Base-by-base conservation (phyloP, 2,329 filamentous ascomycete genomes). In the Truncatella angustata region DNA sequence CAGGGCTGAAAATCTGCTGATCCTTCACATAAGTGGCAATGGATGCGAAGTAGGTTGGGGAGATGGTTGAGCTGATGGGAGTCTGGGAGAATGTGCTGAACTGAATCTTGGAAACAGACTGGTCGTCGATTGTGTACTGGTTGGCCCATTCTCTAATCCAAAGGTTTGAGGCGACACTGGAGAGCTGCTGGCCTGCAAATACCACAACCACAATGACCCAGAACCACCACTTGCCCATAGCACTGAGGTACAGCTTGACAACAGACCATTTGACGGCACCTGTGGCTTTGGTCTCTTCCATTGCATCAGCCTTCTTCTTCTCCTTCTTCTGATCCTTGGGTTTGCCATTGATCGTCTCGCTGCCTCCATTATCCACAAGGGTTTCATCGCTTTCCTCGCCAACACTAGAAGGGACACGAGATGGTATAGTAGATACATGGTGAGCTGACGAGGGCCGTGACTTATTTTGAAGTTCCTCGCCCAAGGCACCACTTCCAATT, bases 161-260 rank as follows among this genome's bases (percentile, higher is more conserved):
- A 47, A 97, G 73, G 63, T 94, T 97, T 32, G 91, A 95, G 1
- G 88, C 90, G 2, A 97, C 87, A 21, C 88, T 88, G 4, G 88
- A 88, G 30, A 96, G 68, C 67, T 99, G 94, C 66, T 97, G 92
- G 40, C 87, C 73, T 24, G 80, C 79, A 64, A 99, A 97, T 34
- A 92, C 86, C 4, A 85, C 59, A 12, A 85, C 72, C 18, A 92
- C 88, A 32, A 89, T 73, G 44, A 87, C 69, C 94, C 94, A 99
- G 73, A 96, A 99, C 79, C 90, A 92, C 90, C 91, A 96, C 4
- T 87, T 80, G n/a, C 94, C 94, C 94, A 99, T 99, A 57, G 92
- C 83, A 54, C 73, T 74, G 16, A 99, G 80, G 67, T 99, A 99
- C 66, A 96, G 84, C 55, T 85, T 76, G 63, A 99, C 88, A 48